Base-by-base conservation (phyloP, 2,329 filamentous ascomycete genomes). In the Cercospora zeina region DNA sequence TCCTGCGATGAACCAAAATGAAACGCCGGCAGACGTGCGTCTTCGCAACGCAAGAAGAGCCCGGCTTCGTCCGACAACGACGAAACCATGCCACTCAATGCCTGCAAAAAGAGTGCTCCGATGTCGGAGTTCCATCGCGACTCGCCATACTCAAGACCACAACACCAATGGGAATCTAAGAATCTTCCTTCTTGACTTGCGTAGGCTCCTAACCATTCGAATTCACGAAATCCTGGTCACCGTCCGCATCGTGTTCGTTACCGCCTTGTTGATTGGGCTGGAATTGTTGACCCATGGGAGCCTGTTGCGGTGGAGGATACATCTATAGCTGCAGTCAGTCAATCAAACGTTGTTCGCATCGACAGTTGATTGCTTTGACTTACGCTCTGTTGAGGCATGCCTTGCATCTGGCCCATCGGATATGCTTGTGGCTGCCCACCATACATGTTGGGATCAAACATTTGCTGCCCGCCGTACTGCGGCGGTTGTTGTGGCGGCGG, bases 391-490 rank as follows among this genome's bases (percentile, higher is more conserved):
- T 70, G 71, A 36, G 70, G 68, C 70, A 73, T 72, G 60, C 69
- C 68, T 64, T 67, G 69, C 69, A 72, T 71, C 64, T 70, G 68
- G 14, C 65, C 66, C 70, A 73, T 72, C 1, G 62, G 63, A 60
- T 73, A 73, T 56, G 65, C 68, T 10, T 59, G 58, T 27, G 68
- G 63, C 62, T 73, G 71, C 31, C 60, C 51, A 4, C 55, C 66
- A 53, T 97, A 97, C 83, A 97, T 96, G 66, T 86, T 87, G 65
- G 91, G 87, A 60, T 87, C 83, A 73, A 92, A 96, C 83, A 97
- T 96, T 54, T 75, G 76, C 69, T 90, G 88, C 50, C 89, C 85
- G 72, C 95, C 91, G 13, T 88, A 89, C 51, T 85, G 83, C 11
- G 89, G 89, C 68, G 91, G 90, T 67, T 90, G 89, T 68, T 91